These are phyloP conservation scores for Xylariaceae sp. DNA, from an alignment of 2,329 filamentous ascomycete genomes.

Conservation along the genomic window DNA sequence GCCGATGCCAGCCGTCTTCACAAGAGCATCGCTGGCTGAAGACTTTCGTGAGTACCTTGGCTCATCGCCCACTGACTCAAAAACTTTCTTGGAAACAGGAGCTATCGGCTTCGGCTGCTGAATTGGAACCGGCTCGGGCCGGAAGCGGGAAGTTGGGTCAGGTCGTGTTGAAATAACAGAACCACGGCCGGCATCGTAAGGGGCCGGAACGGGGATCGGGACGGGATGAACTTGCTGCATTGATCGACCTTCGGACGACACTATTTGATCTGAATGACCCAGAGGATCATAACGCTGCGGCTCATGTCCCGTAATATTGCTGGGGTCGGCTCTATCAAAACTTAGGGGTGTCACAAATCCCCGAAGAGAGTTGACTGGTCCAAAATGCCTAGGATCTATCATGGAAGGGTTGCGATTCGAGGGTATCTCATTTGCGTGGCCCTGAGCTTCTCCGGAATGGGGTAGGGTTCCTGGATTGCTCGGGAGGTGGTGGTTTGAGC, in stretches of 20 bases:
- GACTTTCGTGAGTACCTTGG: slow-evolving; percentile 32
- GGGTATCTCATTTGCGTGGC: slow-evolving; percentile 18
- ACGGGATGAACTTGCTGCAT: slow-evolving; percentile 65
- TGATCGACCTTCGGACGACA: slow-evolving; percentile 34
- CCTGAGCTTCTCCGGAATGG: slow-evolving; percentile 16
- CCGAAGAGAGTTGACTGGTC: slow-evolving; percentile 57
- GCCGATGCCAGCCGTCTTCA: slow-evolving; percentile 44
- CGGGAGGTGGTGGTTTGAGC: slow-evolving; percentile 29
- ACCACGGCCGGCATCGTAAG: slow-evolving; percentile 54
- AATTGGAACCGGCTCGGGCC: slow-evolving; percentile 63
- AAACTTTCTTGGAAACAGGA: slow-evolving; percentile 67
- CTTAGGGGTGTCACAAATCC: slow-evolving; percentile 55
- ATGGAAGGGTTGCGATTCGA: slow-evolving; percentile 39
- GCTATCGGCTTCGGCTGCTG: slow-evolving; percentile 79
- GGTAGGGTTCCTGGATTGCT: slow-evolving; percentile 12
- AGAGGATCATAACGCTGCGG: slow-evolving; percentile 36
- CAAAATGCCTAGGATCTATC: slow-evolving; percentile 57
- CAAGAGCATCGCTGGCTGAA: slow-evolving; percentile 38
- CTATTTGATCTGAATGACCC: slow-evolving; percentile 33
- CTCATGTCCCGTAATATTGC: slow-evolving; percentile 15
- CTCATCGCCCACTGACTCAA: slow-evolving; percentile 47
- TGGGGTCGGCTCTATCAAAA: slow-evolving; percentile 42
- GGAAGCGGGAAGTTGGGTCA: slow-evolving; percentile 38
- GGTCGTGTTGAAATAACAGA: slow-evolving; percentile 44
- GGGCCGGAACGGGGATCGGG: slow-evolving; percentile 60